Conservation (phyloP, 805 yeast species). For the Metschnikowia anglica region DNA sequence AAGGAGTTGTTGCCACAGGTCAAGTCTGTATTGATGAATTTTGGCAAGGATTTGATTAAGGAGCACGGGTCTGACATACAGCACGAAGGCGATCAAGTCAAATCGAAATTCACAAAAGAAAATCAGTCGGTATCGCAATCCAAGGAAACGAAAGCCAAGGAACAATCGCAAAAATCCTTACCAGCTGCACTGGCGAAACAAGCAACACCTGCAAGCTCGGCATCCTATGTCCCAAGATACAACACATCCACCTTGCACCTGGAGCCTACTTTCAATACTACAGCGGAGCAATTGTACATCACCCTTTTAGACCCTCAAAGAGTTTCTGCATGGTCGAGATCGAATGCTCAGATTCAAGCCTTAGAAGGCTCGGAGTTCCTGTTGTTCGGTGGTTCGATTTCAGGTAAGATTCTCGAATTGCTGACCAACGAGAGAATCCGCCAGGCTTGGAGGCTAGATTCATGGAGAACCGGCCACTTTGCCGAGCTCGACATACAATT, state of each 20-base stretch:
- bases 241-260: slow-evolving; percentile 79
- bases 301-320: slow-evolving; percentile 76
- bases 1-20: slow-evolving; percentile 64
- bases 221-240: slow-evolving; percentile 51
- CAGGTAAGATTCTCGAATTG: slow-evolving; percentile 64
- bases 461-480: slow-evolving; percentile 85
- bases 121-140: slow-evolving; percentile 38
- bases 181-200: slow-evolving; percentile 13
- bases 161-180: slow-evolving; percentile 4
- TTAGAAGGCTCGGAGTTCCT: slow-evolving; percentile 60
- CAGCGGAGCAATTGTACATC: slow-evolving; percentile 79
- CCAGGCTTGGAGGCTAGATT: slow-evolving; percentile 82
- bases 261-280: slow-evolving; percentile 78
- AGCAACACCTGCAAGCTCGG: slow-evolving; percentile 3
- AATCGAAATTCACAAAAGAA: slow-evolving; percentile 44
- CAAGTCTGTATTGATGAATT: slow-evolving; percentile 56
- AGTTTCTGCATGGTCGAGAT: slow-evolving; percentile 89
- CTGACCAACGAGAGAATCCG: slow-evolving; percentile 58
- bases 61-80: slow-evolving; percentile 87
- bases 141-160: slow-evolving; percentile 5
- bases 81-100: slow-evolving; percentile 50
- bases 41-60: slow-evolving; percentile 74
- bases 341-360: slow-evolving; percentile 56
- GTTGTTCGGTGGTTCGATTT: slow-evolving; percentile 84
- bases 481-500: slow-evolving; percentile 68